Percentiles rank a stretch among this genome's conserved stretches.
These are phyloP conservation scores for Populus euphratica DNA, from an alignment of 345 rosid genomes.

Conservation along the genomic window DNA sequence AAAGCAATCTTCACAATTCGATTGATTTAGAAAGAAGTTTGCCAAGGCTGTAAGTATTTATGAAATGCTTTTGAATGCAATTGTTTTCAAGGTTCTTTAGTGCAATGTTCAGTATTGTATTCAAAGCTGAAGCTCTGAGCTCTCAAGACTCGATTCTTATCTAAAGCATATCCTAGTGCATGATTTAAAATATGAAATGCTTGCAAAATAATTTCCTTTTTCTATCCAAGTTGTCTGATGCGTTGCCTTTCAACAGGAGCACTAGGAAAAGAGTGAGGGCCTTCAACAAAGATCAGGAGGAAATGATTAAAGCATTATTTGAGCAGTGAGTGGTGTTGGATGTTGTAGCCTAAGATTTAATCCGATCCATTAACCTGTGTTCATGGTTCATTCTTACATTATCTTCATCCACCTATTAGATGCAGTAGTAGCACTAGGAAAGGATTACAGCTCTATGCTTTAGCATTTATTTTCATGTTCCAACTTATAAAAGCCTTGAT, in stretches of 20 bases:
- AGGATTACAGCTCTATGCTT: neutral
- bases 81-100: neutral
- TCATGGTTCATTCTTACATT: neutral
- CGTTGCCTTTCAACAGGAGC: conserved; percentile 46
- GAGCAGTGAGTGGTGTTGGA: conserved; percentile 67
- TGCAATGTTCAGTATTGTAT: neutral
- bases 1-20: conserved; percentile 32
- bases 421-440: neutral
- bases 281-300: conserved; percentile 73
- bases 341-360: neutral
- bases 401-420: neutral
- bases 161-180: neutral
- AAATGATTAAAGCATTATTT: conserved; percentile 56
- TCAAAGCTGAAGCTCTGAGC: conserved; percentile 8
- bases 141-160: neutral
- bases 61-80: neutral
- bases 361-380: neutral
- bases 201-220: conserved; percentile 5
- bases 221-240: conserved; percentile 12
- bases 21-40: conserved; percentile 32
- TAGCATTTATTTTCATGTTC: neutral
- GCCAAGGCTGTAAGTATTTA: conserved; percentile 45
- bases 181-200: neutral
- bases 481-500: neutral
- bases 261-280: conserved; percentile 65